Percentiles rank a stretch among this genome's conserved stretches.
Evolutionary conservation across 345 rosid genomes (phyloP).

Genomic region (Kandelia obovata): DNA sequence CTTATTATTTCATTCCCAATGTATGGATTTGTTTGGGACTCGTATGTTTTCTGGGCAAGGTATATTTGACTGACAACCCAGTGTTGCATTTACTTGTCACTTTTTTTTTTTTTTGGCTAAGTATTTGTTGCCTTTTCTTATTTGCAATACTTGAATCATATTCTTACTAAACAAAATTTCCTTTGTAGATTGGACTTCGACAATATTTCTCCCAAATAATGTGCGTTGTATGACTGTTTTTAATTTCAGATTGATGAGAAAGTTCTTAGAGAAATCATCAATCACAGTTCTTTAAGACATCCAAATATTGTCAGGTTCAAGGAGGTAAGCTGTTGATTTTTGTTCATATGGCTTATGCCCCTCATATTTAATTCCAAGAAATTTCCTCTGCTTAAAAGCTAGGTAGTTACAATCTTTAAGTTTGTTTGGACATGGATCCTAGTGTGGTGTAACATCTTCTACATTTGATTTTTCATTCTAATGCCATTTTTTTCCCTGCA

Average conservation of each 20-base stretch:
- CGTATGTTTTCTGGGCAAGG: too few relatives aligned
- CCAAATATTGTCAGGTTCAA: constrained; percentile 91
- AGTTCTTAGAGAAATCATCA: constrained; percentile 92
- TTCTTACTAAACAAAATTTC: too few relatives aligned
- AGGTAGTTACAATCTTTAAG: not conserved
- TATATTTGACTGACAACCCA: too few relatives aligned
- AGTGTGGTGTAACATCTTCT: not conserved
- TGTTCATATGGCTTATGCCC: not conserved
- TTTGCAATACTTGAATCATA: too few relatives aligned
- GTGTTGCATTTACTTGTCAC: too few relatives aligned
- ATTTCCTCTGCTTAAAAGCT: not conserved
- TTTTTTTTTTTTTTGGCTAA: too few relatives aligned
- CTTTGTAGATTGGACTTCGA: too few relatives aligned
- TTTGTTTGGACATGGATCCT: not conserved
- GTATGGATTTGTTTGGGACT: too few relatives aligned
- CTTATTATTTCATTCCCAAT: too few relatives aligned
- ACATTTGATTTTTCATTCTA: not conserved
- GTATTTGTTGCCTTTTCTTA: too few relatives aligned
- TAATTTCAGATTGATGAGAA: constrained; percentile 81
- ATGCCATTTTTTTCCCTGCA: constrained; percentile 13
- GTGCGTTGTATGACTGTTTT: not conserved
- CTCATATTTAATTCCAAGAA: not conserved
- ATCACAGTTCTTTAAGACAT: constrained; percentile 80
- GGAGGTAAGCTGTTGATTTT: constrained; percentile 51
- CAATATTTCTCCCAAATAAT: too few relatives aligned